A percentile compares a stretch with the other conserved stretches of the same genome.
These are phyloP conservation scores for Huiozyma naganishii DNA, from an alignment of 805 yeast species.

Conservation along the genomic window DNA sequence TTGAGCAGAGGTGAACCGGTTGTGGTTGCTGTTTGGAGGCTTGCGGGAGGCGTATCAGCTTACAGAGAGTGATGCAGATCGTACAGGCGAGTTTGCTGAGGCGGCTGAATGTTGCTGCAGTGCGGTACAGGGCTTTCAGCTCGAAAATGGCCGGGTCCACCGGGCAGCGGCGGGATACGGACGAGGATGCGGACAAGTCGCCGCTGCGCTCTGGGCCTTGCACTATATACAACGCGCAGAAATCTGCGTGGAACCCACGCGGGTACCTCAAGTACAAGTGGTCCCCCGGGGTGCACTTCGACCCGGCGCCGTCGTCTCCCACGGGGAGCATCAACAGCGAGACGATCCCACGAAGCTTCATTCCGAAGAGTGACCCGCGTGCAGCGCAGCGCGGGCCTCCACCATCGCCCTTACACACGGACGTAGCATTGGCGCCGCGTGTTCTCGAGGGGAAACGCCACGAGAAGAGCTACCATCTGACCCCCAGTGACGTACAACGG, in stretches of 20 bases:
- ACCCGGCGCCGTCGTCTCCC: conserved; percentile 58
- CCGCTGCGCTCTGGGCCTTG: conserved; percentile 3
- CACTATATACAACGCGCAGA: conserved; percentile 39
- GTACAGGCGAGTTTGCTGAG: too few relatives aligned
- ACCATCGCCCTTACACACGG: background rate
- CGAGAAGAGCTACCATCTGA: conserved; percentile 40
- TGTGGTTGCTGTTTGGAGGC: too few relatives aligned
- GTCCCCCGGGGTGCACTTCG: conserved; percentile 49
- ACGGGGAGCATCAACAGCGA: conserved; percentile 35
- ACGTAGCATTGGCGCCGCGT: conserved; percentile 32
- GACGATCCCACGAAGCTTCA: conserved; percentile 56
- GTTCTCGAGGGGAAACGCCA: conserved; percentile 19
- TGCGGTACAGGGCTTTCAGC: too few relatives aligned
- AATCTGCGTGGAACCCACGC: conserved; percentile 59
- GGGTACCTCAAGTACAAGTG: conserved; percentile 31
- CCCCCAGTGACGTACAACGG: conserved; percentile 46
- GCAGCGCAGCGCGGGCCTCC: background rate
- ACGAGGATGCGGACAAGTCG: too few relatives aligned
- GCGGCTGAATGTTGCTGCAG: too few relatives aligned
- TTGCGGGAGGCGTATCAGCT: too few relatives aligned
- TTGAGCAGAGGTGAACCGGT: too few relatives aligned
- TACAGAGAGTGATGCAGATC: too few relatives aligned
- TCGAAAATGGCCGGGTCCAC: too few relatives aligned
- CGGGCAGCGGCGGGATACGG: too few relatives aligned
- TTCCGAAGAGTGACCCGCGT: conserved; percentile 54